These are phyloP conservation scores for Monilinia fructigena DNA, from an alignment of 2,329 filamentous ascomycete genomes.

Conservation along the genomic window DNA sequence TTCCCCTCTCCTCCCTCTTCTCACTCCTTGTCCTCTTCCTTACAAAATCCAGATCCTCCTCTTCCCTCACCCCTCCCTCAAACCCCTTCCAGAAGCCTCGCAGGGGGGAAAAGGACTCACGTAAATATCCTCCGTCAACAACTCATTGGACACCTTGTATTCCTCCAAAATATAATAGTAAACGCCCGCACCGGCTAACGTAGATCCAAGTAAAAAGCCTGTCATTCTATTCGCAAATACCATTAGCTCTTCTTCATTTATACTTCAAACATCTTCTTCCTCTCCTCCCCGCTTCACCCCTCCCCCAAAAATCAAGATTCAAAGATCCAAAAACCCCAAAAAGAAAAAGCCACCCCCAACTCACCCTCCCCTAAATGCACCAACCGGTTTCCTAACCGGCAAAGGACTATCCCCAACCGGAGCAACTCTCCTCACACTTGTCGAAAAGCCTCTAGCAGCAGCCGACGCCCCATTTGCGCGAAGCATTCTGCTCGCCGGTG, in stretches of 20 bases:
- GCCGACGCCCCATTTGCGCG: slow-evolving; percentile 26
- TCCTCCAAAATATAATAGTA: slow-evolving; percentile 94
- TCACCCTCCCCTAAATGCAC: slow-evolving; percentile 71
- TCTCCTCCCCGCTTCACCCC: neutral
- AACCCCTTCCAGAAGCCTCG: neutral
- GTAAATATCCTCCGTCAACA: slow-evolving; percentile 93
- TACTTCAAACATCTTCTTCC: no score
- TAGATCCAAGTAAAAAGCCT: slow-evolving; percentile 85
- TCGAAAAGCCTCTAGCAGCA: neutral
- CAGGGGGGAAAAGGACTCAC: slow-evolving; percentile 57
- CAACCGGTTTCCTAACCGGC: slow-evolving; percentile 63
- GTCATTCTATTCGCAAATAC: slow-evolving; percentile 61
- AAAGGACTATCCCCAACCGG: slow-evolving; percentile 37
- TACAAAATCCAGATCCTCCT: neutral
- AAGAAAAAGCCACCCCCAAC: slow-evolving; percentile 37
- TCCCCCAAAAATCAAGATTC: no score
- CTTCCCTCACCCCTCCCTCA: neutral
- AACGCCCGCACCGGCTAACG: slow-evolving; percentile 73
- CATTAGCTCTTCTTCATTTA: neutral
- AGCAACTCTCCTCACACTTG: neutral
- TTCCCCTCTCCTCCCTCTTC: no score
- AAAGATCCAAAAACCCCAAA: neutral
- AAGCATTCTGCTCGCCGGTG: slow-evolving; percentile 42
- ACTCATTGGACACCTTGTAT: slow-evolving; percentile 89
- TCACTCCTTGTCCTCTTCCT: no score